These are phyloP conservation scores for Quercus bicolor DNA, from an alignment of 306 rosid genomes.

Conservation along the genomic window DNA sequence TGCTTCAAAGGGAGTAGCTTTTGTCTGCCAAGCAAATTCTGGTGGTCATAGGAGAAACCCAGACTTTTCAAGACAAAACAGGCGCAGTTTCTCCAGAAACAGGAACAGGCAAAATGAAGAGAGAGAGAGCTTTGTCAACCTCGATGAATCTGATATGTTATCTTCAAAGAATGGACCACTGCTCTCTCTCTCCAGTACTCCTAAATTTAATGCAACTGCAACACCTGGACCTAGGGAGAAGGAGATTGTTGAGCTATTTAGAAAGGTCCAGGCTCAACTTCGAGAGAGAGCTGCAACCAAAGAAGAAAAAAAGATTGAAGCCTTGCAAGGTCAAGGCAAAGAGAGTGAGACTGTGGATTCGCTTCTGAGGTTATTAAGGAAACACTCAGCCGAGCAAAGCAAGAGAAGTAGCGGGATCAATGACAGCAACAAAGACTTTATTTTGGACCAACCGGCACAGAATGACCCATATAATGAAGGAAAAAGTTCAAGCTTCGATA, in stretches of 20 bases:
- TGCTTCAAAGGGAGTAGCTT: constrained; percentile 38
- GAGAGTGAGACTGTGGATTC: constrained; percentile 81
- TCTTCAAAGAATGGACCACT: constrained; percentile 76
- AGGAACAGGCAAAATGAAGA: constrained; percentile 71
- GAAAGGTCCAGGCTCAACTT: constrained; percentile 88
- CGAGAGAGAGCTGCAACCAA: constrained; percentile 72
- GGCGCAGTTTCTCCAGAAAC: constrained; percentile 51
- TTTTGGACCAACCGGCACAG: constrained; percentile 47
- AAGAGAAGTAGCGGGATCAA: constrained; percentile 49
- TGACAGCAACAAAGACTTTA: constrained; percentile 35
- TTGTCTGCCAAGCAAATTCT: constrained; percentile 56
- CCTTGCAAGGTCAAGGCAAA: constrained; percentile 51
- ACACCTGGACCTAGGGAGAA: constrained; percentile 92
- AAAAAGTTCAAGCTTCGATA: constrained; percentile 34
- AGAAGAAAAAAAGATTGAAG: constrained; percentile 76
- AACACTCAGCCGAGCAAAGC: constrained; percentile 75
- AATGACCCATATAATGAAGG: constrained; percentile 35
- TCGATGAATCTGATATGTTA: constrained; percentile 64
- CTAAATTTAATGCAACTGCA: constrained; percentile 67
- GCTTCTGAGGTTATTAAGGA: constrained; percentile 75
- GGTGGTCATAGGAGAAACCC: constrained; percentile 56
- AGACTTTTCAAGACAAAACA: constrained; percentile 75
- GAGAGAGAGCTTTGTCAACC: constrained; percentile 58
- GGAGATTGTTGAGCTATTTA: constrained; percentile 91
- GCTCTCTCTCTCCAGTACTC: constrained; percentile 47